phyloP scores from a whole-genome alignment of 179 eudicot genomes.

The Corrigiola litoralis region DNA sequence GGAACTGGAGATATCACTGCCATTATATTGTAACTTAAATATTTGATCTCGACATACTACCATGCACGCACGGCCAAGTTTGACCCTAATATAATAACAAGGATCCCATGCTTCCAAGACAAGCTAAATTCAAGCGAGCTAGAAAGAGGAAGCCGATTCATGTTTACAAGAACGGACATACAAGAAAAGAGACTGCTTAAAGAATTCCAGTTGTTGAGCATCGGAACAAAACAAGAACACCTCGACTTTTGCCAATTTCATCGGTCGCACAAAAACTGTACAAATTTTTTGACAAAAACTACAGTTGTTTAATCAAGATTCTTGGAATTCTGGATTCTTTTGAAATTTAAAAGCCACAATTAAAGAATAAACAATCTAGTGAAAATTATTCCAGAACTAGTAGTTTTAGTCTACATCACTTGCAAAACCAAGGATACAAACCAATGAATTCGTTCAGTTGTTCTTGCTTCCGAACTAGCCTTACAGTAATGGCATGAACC shows the following conservation, averaged over 20 bases:
- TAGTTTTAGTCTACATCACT: not conserved
- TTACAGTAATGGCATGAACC: not conserved
- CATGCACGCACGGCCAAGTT: slow-evolving; percentile 14
- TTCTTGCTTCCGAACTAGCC: not conserved
- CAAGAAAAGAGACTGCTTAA: not conserved
- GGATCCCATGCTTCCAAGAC: not conserved
- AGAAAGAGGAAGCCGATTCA: not conserved
- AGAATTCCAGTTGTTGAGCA: not conserved
- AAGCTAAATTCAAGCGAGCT: slow-evolving; percentile 1
- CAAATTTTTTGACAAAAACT: not conserved
- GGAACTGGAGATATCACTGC: not conserved
- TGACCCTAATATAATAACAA: not conserved
- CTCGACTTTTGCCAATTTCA: slow-evolving; percentile 1
- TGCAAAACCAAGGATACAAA: no score
- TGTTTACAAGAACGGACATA: not conserved
- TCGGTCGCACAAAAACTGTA: not conserved
- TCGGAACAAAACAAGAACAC: slow-evolving; percentile 1
- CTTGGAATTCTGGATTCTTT: not conserved
- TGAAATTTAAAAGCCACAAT: not conserved
- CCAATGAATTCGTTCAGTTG: not conserved
- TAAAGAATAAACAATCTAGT: slow-evolving; percentile 3
- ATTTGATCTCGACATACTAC: slow-evolving; percentile 8
- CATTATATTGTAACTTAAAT: not conserved
- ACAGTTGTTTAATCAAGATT: no score
- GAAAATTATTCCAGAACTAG: not conserved